A percentile compares a stretch with the other conserved stretches of the same genome.
These are phyloP conservation scores for Angomonas ambiguus DNA, from an alignment of 208 protist genomes.

Conservation along the genomic window DNA sequence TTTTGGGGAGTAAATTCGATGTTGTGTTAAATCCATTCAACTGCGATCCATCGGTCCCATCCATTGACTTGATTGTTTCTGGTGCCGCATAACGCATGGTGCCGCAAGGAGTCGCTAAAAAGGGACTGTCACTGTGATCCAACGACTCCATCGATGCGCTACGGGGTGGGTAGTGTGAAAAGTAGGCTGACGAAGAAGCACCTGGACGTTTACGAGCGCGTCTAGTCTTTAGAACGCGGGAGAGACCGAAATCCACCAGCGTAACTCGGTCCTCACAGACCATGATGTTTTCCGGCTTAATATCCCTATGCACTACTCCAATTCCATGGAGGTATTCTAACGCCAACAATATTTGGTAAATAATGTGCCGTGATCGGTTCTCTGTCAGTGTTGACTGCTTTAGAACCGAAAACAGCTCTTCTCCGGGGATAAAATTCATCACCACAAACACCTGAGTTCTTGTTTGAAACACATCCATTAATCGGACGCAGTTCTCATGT, in stretches of 20 bases:
- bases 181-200: neutral
- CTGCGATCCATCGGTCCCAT: conserved; percentile 22
- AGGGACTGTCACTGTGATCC: conserved; percentile 57
- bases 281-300: conserved; percentile 88
- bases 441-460: conserved; percentile 74
- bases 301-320: conserved; percentile 79
- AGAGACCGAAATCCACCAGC: conserved; percentile 84
- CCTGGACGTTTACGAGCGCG: neutral
- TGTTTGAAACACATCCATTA: conserved; percentile 81
- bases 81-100: conserved; percentile 83
- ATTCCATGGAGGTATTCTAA: conserved; percentile 80
- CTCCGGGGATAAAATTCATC: conserved; percentile 75
- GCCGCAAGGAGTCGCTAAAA: conserved; percentile 80
- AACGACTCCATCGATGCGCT: conserved; percentile 28
- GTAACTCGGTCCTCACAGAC: conserved; percentile 52
- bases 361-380: conserved; percentile 49
- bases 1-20: conserved; percentile 44
- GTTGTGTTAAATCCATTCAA: conserved; percentile 60
- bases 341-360: conserved; percentile 65
- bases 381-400: conserved; percentile 55
- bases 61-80: conserved; percentile 68
- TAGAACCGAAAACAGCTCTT: conserved; percentile 72
- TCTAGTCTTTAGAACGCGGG: conserved; percentile 22
- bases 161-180: conserved; percentile 5
- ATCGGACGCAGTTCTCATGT: conserved; percentile 61